Conservation (phyloP, 148 eudicot species). For the Fagopyrum tataricum region DNA sequence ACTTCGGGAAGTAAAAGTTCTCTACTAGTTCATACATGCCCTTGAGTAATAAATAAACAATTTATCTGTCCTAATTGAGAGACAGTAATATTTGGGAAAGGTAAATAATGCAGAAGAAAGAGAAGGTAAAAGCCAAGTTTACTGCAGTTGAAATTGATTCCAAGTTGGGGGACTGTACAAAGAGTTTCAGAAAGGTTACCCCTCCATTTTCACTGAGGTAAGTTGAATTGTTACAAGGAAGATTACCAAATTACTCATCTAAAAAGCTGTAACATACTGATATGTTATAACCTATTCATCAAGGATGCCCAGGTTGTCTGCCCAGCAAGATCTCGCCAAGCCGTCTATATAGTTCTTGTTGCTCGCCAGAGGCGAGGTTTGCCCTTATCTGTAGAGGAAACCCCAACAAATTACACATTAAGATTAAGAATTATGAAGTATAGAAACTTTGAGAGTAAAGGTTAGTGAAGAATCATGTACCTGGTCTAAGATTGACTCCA, state of each 20-base stretch:
- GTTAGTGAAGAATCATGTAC: constrained; percentile 10
- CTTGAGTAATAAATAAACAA: not conserved
- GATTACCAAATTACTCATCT: not conserved
- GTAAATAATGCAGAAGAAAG: not conserved
- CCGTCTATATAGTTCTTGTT: constrained; percentile 35
- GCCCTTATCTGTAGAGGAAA: constrained; percentile 36
- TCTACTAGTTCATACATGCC: not conserved
- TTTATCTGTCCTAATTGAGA: not conserved
- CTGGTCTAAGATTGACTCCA: constrained; percentile 42
- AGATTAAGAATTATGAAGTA: not conserved
- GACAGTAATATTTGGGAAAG: not conserved
- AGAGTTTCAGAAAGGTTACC: constrained; percentile 5
- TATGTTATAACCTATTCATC: not conserved
- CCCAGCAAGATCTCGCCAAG: constrained; percentile 46
- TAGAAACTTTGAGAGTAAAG: not conserved
- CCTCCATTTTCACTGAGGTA: not conserved
- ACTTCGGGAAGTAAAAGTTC: too few relatives aligned
- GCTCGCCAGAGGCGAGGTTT: constrained; percentile 58
- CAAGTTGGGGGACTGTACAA: constrained; percentile 1
- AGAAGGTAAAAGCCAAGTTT: not conserved
- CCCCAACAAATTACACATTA: not conserved
- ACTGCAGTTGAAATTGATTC: not conserved
- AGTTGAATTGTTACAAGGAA: not conserved
- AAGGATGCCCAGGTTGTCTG: constrained; percentile 25
- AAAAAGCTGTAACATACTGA: not conserved